Percentiles rank a stretch among this genome's conserved stretches.
phyloP scores from a whole-genome alignment of 2,329 filamentous ascomycete species.

The Dryadomyces quercivorus region DNA sequence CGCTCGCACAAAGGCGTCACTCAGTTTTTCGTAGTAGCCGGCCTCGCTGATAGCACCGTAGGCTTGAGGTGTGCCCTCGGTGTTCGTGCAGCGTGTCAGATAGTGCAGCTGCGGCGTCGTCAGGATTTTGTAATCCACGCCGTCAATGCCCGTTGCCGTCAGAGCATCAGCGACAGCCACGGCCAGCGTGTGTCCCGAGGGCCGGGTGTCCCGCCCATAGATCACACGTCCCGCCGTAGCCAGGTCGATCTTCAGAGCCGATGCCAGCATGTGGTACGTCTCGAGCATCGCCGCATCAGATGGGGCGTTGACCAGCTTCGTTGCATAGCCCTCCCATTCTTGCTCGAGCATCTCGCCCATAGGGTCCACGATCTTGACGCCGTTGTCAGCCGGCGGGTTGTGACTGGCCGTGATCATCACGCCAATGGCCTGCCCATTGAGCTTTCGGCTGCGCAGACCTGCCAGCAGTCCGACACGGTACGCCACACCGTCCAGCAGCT shows the following conservation, averaged over 20 bases:
- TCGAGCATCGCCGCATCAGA: constrained; percentile 63
- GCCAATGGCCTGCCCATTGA: constrained; percentile 82
- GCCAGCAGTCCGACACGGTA: constrained; percentile 88
- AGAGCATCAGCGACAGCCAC: constrained; percentile 69
- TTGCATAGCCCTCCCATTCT: constrained; percentile 86
- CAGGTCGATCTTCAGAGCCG: constrained; percentile 64
- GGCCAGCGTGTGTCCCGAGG: constrained; percentile 77
- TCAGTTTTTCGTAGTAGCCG: constrained; percentile 92
- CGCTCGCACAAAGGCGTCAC: constrained; percentile 70
- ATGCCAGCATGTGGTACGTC: constrained; percentile 63
- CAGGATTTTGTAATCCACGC: constrained; percentile 76
- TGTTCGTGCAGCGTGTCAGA: constrained; percentile 88
- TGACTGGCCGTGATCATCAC: constrained; percentile 95
- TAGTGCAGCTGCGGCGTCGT: constrained; percentile 99
- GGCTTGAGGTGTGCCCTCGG: constrained; percentile 69
- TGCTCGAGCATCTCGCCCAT: constrained; percentile 97
- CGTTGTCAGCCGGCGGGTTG: constrained; percentile 82
- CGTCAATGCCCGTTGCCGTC: constrained; percentile 60
- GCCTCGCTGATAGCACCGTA: constrained; percentile 84
- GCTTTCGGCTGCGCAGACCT: constrained; percentile 76
- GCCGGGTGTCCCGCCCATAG: constrained; percentile 84
- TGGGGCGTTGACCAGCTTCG: constrained; percentile 73
- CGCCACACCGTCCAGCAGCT: constrained; percentile 81
- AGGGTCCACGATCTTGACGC: constrained; percentile 91
- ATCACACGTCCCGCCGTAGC: constrained; percentile 65